Evolutionary conservation across 2,329 filamentous ascomycete genomes (phyloP).

Genomic region (Alternaria tenuissima): DNA sequence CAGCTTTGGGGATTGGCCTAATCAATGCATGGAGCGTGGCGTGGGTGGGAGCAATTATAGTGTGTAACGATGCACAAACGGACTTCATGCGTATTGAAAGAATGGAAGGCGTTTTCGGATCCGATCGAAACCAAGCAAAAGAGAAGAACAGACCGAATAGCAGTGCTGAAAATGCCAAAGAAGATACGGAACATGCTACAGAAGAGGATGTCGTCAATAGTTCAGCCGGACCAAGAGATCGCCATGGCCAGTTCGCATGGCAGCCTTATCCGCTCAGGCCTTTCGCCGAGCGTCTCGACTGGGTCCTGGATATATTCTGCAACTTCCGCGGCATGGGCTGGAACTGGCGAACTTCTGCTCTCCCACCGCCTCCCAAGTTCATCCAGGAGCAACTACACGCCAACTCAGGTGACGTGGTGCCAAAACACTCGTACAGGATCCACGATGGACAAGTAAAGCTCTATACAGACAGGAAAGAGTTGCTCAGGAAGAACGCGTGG

Average conservation of each 20-base stretch:
- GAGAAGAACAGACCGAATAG: slow-evolving; percentile 5
- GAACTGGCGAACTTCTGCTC: slow-evolving; percentile 63
- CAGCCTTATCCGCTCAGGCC: slow-evolving; percentile 59
- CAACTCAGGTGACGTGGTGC: slow-evolving; percentile 29
- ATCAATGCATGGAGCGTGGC: slow-evolving; percentile 63
- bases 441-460: slow-evolving; percentile 49
- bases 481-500: slow-evolving; percentile 46
- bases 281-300: slow-evolving; percentile 64
- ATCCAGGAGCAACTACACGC: slow-evolving; percentile 50
- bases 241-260: slow-evolving; percentile 58
- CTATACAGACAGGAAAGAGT: slow-evolving; percentile 43
- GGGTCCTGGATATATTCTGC: slow-evolving; percentile 64
- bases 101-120: slow-evolving; percentile 35
- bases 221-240: slow-evolving; percentile 36
- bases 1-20: slow-evolving; percentile 64
- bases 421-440: slow-evolving; percentile 30
- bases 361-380: slow-evolving; percentile 55
- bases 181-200: neutral
- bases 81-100: slow-evolving; percentile 66
- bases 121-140: neutral
- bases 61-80: slow-evolving; percentile 64
- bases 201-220: slow-evolving; percentile 22
- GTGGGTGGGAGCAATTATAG: slow-evolving; percentile 61
- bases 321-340: slow-evolving; percentile 68
- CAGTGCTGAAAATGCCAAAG: neutral